phyloP scores from a whole-genome alignment of 2,329 filamentous ascomycete genomes.

The Stachybotrys chlorohalonatus region DNA sequence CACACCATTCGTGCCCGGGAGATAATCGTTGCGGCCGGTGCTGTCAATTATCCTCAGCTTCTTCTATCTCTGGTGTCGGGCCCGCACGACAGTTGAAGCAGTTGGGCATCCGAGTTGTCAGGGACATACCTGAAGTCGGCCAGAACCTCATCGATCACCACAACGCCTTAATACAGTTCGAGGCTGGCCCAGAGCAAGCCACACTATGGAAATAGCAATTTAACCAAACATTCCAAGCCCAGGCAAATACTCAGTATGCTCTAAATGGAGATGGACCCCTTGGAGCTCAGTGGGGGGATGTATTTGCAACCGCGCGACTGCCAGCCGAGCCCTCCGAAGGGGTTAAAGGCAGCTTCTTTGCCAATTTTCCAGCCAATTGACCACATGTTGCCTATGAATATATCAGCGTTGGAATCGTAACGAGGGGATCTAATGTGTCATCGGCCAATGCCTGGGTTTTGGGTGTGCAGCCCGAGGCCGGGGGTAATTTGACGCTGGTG shows the following conservation, averaged over 20 bases:
- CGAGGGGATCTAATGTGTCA: neutral
- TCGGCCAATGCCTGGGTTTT: neutral
- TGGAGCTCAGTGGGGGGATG: neutral
- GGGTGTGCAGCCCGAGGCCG: neutral
- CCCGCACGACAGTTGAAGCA: conserved; percentile 16
- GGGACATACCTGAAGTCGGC: conserved; percentile 35
- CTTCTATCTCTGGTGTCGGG: conserved; percentile 28
- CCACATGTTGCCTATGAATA: neutral
- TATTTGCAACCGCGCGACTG: neutral
- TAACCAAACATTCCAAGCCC: neutral
- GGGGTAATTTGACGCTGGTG: neutral
- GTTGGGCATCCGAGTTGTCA: conserved; percentile 37
- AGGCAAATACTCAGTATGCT: neutral
- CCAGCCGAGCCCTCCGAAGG: neutral
- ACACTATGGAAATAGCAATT: neutral
- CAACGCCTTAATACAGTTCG: neutral
- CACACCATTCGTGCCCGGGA: neutral
- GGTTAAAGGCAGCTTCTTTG: neutral
- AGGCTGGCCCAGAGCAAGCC: neutral
- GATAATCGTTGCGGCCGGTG: conserved; percentile 21
- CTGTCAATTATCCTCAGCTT: conserved; percentile 26
- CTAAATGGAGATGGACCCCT: neutral
- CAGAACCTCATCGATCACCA: neutral
- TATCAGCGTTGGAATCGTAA: neutral
- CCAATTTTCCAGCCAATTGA: neutral